Evolutionary conservation across 768 basidiomycete species (phyloP), one percentile per base, ranked within the genome.

Genomic region (Leccinum arenicola): DNA sequence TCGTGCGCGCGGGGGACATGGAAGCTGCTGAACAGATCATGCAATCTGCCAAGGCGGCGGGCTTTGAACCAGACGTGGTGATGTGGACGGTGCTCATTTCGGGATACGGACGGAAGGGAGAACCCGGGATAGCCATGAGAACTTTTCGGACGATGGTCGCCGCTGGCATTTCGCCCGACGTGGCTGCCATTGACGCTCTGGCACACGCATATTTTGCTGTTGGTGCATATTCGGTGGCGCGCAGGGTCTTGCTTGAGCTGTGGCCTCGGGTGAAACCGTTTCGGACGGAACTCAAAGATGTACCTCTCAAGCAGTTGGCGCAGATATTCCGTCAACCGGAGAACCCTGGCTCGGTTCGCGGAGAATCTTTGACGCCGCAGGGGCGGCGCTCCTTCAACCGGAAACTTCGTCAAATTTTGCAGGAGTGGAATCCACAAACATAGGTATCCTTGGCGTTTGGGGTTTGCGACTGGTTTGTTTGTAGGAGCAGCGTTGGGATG

Each of bases 1-100:
- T 86, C 64, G 73, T 79, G 17, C 76, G 73, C 3, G 71, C 73
- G 1, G 89, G 89, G n/a, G 79, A 92, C 70, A 75, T 88, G 61
- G 66, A 71, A 14, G 77, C 76, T 19, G 89, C 91, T 25, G 71
- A 79, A 57, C 76, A 77, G 53, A 74, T 85, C 47, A 79, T 95
- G 76, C 74, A 72, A 59, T 73, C 82, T 17, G 82, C 85, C 27
- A 66, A 69, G 43, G 72, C 75, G 43, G 76, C 79, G 5, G 84
- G 85, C 25, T 69, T 88, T 59, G 71, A 76, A 23, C 82, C 86
- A 21, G 84, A 86, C 63, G 78, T 83, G 19, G 80, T 86, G 49
- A 84, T 90, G 80, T 89, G 85, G 76, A 93, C 91, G 25, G 85
- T 87, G 61, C 79, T 95, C 60, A 86, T 95, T 64, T 77, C 79